Conservation (phyloP, 73 alveolate species). For the Diophrys sp. region DNA sequence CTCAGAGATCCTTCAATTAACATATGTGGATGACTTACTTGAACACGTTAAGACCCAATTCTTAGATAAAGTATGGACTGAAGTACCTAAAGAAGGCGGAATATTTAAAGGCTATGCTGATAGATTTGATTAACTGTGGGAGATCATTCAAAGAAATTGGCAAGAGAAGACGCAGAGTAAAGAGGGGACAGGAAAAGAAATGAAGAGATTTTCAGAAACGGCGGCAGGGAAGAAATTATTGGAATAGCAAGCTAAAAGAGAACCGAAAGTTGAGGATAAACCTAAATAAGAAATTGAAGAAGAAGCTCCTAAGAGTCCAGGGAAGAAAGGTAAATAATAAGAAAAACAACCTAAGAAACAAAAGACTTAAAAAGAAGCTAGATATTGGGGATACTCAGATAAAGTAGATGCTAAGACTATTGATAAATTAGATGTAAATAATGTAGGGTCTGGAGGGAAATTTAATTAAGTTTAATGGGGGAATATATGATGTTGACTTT, state of each 20-base stretch:
- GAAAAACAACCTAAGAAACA: slow-evolving; percentile 50
- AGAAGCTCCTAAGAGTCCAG: slow-evolving; percentile 10
- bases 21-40: slow-evolving; percentile 77
- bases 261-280: slow-evolving; percentile 46
- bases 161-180: slow-evolving; percentile 25
- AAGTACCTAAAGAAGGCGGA: slow-evolving; percentile 33
- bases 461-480: too few species aligned
- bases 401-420: slow-evolving; percentile 29
- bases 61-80: slow-evolving; percentile 59
- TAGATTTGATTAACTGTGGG: slow-evolving; percentile 35
- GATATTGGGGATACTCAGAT: slow-evolving; percentile 46
- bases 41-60: slow-evolving; percentile 69
- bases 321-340: not conserved
- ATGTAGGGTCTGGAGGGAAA: slow-evolving; percentile 9
- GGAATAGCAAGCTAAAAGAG: slow-evolving; percentile 6
- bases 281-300: slow-evolving; percentile 41
- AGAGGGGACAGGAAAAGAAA: slow-evolving; percentile 27
- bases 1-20: slow-evolving; percentile 69
- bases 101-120: slow-evolving; percentile 34
- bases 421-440: slow-evolving; percentile 6
- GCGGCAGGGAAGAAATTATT: slow-evolving; percentile 26
- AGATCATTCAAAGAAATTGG: slow-evolving; percentile 46
- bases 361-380: slow-evolving; percentile 40
- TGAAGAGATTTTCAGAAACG: slow-evolving; percentile 43
- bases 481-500: too few species aligned